Base-by-base conservation (phyloP, 495 filamentous ascomycete species). In the Durotheca rogersii region DNA sequence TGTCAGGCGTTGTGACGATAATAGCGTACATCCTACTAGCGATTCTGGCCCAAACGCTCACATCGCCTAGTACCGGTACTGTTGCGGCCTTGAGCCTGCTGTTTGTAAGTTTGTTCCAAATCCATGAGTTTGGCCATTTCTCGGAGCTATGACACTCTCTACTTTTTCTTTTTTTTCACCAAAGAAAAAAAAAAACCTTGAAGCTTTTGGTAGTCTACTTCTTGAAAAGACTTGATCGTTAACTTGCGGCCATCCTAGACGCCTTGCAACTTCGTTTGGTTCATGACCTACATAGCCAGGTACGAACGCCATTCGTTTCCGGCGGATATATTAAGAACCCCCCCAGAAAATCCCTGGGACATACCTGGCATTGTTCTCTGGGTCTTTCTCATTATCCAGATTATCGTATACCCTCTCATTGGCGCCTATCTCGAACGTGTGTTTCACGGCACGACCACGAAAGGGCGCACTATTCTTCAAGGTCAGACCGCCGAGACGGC, bases 261-360 rank as follows among this genome's bases (percentile, higher is more conserved):
- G 9, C 85, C 88, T 6, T 87, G 84, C 73, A 90, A 84, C 51
- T 89, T 86, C 56, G 81, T 87, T 11, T 88, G 81, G 68, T 86
- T 86, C 64, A 79, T 83, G 30, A 76, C 85, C 6, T 69, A 76
- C 36, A 74, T 89, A 62, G 85, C 87, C 10, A 77, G 85, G 35
- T 89, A 74, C 60, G 85, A 91, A 62, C 67, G 72, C 47, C 59
- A 81, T 39, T 57, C 75, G 19, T 43, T 72, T 35, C 68, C 79
- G 1, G 77, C 81, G 0, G 80, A 85, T 47, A 67, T 90, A 3
- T 30, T 75, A 6, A 64, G 78, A 34, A 63, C 65, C 0, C 78
- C 87, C 0, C 85, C 85, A 0, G 65, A 77, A 0, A 83, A 78
- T 47, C 74, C 77, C 2, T 90, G 82, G 73, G 65, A 62, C 2